Evolutionary conservation across 768 basidiomycete species (phyloP).

Genomic region (Phylloporus sp.): DNA sequence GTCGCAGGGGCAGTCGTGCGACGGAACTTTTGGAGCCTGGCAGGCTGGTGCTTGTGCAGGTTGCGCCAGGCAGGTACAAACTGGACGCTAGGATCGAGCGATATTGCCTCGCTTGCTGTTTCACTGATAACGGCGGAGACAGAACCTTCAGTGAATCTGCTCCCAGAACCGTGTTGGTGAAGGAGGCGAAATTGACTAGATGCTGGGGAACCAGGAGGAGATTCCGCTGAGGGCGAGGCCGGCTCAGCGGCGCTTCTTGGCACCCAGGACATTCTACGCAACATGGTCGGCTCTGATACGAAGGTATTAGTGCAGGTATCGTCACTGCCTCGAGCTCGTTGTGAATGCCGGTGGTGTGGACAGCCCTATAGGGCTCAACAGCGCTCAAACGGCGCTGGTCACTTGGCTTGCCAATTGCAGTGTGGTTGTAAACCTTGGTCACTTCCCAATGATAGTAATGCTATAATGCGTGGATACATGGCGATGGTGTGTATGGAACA

Average conservation of each 20-base stretch:
- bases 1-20: background rate
- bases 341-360: background rate
- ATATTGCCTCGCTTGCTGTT: slow-evolving; percentile 17
- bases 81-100: slow-evolving; percentile 1
- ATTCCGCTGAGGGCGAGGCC: slow-evolving; percentile 9
- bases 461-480: background rate
- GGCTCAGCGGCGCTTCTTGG: slow-evolving; percentile 6
- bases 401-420: background rate
- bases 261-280: slow-evolving; percentile 5
- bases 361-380: too few relatives aligned
- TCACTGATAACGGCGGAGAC: slow-evolving; percentile 26
- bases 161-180: slow-evolving; percentile 22
- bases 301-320: background rate
- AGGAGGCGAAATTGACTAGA: background rate
- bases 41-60: background rate
- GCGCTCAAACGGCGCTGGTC: background rate
- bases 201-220: slow-evolving; percentile 13
- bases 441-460: background rate
- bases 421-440: too few relatives aligned
- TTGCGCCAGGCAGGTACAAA: slow-evolving; percentile 3
- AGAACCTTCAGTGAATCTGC: slow-evolving; percentile 26
- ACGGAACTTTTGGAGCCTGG: slow-evolving; percentile 20
- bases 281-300: slow-evolving; percentile 12
- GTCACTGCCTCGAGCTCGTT: background rate
- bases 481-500: background rate